Conservation (phyloP, 257 asterid species). For the Gentiana dahurica region DNA sequence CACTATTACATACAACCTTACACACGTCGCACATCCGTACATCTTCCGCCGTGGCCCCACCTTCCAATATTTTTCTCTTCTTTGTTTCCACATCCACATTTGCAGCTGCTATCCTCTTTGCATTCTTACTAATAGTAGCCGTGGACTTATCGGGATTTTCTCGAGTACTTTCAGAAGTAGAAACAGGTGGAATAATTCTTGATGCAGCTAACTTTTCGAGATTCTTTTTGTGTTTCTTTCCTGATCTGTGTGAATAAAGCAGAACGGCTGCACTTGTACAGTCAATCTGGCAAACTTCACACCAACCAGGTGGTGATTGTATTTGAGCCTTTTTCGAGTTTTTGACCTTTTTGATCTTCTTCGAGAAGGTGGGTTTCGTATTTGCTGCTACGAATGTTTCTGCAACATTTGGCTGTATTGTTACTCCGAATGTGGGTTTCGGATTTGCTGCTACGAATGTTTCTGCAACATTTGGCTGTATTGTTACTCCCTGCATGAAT, state of each 20-base stretch:
- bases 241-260: slow-evolving; percentile 42
- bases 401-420: no score
- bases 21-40: slow-evolving; percentile 48
- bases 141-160: slow-evolving; percentile 32
- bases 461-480: slow-evolving; percentile 8
- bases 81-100: slow-evolving; percentile 48
- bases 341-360: slow-evolving; percentile 16
- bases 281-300: slow-evolving; percentile 51
- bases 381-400: not conserved
- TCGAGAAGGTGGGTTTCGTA: not conserved
- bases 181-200: slow-evolving; percentile 7
- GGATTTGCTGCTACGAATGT: slow-evolving; percentile 7
- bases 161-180: slow-evolving; percentile 12
- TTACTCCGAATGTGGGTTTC: slow-evolving; percentile 1
- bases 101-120: slow-evolving; percentile 32
- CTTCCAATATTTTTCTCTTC: slow-evolving; percentile 47
- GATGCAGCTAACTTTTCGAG: slow-evolving; percentile 30
- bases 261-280: slow-evolving; percentile 44
- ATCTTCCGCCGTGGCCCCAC: slow-evolving; percentile 49
- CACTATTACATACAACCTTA: slow-evolving; percentile 74
- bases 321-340: slow-evolving; percentile 33
- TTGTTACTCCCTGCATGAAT: slow-evolving; percentile 17
- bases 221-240: slow-evolving; percentile 58
- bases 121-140: slow-evolving; percentile 18
- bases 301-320: slow-evolving; percentile 56